Evolutionary conservation across 805 yeast genomes (phyloP).

Genomic region (Scheffersomyces amazonensis): DNA sequence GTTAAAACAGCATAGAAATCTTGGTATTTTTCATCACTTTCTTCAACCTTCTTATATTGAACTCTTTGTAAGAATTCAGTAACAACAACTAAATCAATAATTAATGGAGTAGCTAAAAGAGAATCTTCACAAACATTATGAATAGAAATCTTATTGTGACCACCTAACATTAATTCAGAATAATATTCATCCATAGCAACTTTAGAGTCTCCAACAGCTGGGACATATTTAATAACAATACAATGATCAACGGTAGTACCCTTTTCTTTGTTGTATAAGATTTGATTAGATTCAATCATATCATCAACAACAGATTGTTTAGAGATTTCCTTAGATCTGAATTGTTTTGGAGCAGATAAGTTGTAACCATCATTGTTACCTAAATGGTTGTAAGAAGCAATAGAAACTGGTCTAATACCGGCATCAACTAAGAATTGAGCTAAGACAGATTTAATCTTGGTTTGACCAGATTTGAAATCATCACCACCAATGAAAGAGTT

Average conservation of each 20-base stretch:
- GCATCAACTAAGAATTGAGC: conserved; percentile 97
- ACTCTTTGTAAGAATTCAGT: conserved; percentile 89
- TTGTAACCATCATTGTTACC: conserved; percentile 97
- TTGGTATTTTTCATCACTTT: conserved; percentile 47
- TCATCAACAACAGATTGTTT: conserved; percentile 93
- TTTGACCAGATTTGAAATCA: conserved; percentile 96
- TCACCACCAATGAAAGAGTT: conserved; percentile 89
- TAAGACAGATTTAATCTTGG: conserved; percentile 91
- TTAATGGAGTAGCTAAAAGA: conserved; percentile 88
- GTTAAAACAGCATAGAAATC: conserved; percentile 81
- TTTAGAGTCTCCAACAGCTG: conserved; percentile 94
- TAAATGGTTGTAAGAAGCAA: conserved; percentile 93
- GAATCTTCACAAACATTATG: conserved; percentile 98
- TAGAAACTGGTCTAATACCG: conserved; percentile 91
- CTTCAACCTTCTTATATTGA: conserved; percentile 60
- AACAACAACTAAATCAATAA: conserved; percentile 86
- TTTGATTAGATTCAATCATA: conserved; percentile 82
- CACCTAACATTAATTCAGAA: conserved; percentile 95
- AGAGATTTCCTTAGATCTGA: conserved; percentile 92
- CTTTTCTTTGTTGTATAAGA: conserved; percentile 74
- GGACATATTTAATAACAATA: conserved; percentile 90
- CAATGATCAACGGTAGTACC: conserved; percentile 88
- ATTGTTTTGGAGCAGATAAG: conserved; percentile 87
- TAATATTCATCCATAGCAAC: conserved; percentile 99
- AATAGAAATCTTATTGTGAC: conserved; percentile 90